phyloP scores from a whole-genome alignment of 768 basidiomycete genomes.

The Daedalea quercina region DNA sequence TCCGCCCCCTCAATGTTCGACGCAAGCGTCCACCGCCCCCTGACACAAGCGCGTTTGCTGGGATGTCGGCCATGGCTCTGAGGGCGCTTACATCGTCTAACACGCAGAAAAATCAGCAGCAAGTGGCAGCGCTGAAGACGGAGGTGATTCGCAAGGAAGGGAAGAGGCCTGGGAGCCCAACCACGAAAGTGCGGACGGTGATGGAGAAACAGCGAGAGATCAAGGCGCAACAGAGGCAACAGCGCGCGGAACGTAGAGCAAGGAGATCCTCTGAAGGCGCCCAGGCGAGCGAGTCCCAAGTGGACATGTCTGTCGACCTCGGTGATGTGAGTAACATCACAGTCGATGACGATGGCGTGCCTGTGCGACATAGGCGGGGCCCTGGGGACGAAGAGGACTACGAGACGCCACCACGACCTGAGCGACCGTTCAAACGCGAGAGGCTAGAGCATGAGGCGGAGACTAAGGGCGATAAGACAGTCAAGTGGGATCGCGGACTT shows the following conservation, averaged over 20 bases:
- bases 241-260: constrained; percentile 58
- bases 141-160: constrained; percentile 68
- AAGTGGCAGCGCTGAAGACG: constrained; percentile 56
- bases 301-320: constrained; percentile 1
- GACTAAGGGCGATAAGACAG: constrained; percentile 38
- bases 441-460: constrained; percentile 31
- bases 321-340: constrained; percentile 12
- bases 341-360: constrained; percentile 21
- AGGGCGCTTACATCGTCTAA: constrained; percentile 68
- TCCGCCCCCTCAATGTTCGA: constrained; percentile 31
- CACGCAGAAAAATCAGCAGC: constrained; percentile 67
- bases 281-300: constrained; percentile 22
- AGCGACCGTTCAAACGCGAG: constrained; percentile 33
- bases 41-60: constrained; percentile 43
- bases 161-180: constrained; percentile 68
- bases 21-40: constrained; percentile 32
- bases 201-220: constrained; percentile 64
- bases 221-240: constrained; percentile 42
- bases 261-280: constrained; percentile 29
- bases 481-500: constrained; percentile 74
- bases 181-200: constrained; percentile 64
- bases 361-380: constrained; percentile 45
- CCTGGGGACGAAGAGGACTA: constrained; percentile 83
- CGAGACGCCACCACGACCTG: constrained; percentile 49
- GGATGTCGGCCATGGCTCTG: constrained; percentile 64